Conservation (phyloP, 208 protist species). For the Acanthamoeba healyi region DNA sequence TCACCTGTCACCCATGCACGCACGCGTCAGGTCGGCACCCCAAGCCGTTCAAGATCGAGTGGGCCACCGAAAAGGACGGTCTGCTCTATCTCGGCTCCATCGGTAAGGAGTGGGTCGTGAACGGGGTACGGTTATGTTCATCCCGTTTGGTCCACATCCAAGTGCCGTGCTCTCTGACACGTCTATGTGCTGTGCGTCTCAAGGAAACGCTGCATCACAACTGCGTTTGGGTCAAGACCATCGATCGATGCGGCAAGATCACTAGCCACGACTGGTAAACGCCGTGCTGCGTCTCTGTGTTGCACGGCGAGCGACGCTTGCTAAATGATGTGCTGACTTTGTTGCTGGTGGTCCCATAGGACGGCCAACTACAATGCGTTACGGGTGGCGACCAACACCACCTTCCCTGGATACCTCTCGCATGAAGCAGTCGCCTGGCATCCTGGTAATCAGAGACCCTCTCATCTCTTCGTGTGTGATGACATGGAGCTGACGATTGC, state of each 20-base stretch:
- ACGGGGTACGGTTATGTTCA: slow-evolving; percentile 48
- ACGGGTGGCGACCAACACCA: slow-evolving; percentile 74
- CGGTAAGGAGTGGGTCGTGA: slow-evolving; percentile 85
- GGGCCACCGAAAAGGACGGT: slow-evolving; percentile 84
- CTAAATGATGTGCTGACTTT: too few relatives aligned
- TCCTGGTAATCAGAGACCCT: too few relatives aligned
- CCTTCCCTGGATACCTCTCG: slow-evolving; percentile 82
- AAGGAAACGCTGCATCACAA: slow-evolving; percentile 79
- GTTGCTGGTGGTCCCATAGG: too few relatives aligned
- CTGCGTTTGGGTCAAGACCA: slow-evolving; percentile 80
- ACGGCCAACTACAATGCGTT: slow-evolving; percentile 77
- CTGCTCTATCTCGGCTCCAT: slow-evolving; percentile 84
- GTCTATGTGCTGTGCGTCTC: too few relatives aligned
- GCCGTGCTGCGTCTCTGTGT: too few relatives aligned
- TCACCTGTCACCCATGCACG: too few relatives aligned
- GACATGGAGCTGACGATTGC: background rate
- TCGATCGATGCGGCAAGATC: slow-evolving; percentile 77
- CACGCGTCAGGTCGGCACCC: slow-evolving; percentile 46
- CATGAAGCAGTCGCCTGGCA: slow-evolving; percentile 82
- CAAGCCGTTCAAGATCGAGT: slow-evolving; percentile 83
- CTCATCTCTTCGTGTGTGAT: background rate
- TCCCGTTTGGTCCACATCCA: background rate
- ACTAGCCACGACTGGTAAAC: slow-evolving; percentile 76
- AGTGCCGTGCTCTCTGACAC: background rate
- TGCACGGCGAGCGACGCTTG: too few relatives aligned